These are phyloP conservation scores for Priceomyces melissophilus DNA, from an alignment of 805 yeast species.

Conservation along the genomic window DNA sequence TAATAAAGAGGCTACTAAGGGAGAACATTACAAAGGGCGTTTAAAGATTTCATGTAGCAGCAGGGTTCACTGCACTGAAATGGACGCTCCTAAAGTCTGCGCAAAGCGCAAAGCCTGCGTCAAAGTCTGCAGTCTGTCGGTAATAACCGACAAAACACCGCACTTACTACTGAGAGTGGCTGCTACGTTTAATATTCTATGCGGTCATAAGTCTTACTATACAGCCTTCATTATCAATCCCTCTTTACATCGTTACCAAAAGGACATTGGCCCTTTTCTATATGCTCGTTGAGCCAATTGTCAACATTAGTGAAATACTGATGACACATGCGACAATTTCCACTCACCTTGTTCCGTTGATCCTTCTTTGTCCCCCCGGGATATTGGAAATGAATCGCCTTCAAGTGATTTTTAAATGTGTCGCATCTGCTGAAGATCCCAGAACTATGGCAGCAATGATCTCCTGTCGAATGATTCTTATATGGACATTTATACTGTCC, in stretches of 20 bases:
- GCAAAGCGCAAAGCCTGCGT: too few relatives aligned
- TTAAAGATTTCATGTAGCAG: too few relatives aligned
- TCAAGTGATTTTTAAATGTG: conserved; percentile 86
- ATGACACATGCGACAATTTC: conserved; percentile 78
- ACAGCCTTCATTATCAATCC: conserved; percentile 1
- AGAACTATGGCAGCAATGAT: conserved; percentile 66
- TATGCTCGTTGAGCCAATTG: conserved; percentile 74
- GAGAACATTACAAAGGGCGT: too few relatives aligned
- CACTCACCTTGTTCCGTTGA: conserved; percentile 64
- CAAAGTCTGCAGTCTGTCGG: too few relatives aligned
- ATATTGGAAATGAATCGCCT: conserved; percentile 84
- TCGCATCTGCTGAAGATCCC: conserved; percentile 90
- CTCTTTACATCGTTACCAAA: conserved; percentile 7
- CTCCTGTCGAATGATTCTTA: conserved; percentile 30
- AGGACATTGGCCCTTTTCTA: conserved; percentile 49
- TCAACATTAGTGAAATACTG: conserved; percentile 63
- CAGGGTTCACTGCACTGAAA: too few relatives aligned
- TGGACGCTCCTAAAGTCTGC: too few relatives aligned
- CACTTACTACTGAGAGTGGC: too few relatives aligned
- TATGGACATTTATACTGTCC: conserved; percentile 81
- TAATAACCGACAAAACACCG: too few relatives aligned
- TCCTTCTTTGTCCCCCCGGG: conserved; percentile 83
- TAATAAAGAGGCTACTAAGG: too few relatives aligned
- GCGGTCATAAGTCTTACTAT: too few relatives aligned
- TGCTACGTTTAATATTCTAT: too few relatives aligned